phyloP scores from a whole-genome alignment of 331 rosid species.

The Malus hybrid region DNA sequence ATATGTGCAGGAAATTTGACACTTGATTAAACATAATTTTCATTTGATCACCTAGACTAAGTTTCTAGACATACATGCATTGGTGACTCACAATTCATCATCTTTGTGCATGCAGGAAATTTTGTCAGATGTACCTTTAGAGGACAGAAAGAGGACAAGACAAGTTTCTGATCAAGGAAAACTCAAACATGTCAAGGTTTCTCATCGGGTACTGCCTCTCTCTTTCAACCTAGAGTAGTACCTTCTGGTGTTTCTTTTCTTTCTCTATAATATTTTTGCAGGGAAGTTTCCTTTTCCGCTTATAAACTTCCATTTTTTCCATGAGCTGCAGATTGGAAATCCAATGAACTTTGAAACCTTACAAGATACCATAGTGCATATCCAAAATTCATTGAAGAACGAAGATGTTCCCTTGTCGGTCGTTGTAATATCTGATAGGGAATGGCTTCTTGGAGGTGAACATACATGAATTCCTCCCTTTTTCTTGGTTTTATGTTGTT shows the following conservation, averaged over 20 bases:
- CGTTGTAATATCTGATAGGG: slow-evolving; percentile 77
- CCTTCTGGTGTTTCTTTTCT: slow-evolving; percentile 2
- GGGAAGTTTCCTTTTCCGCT: neutral
- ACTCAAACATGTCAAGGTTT: slow-evolving; percentile 66
- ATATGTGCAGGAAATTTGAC: neutral
- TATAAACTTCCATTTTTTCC: neutral
- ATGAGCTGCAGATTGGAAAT: slow-evolving; percentile 59
- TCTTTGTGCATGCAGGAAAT: slow-evolving; percentile 56
- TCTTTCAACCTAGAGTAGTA: slow-evolving; percentile 11
- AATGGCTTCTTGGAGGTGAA: slow-evolving; percentile 83
- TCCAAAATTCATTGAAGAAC: slow-evolving; percentile 47
- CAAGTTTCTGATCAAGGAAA: slow-evolving; percentile 34
- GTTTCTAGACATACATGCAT: neutral
- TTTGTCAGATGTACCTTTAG: slow-evolving; percentile 63
- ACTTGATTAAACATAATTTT: slow-evolving; percentile 4
- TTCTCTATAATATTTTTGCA: neutral
- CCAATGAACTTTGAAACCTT: slow-evolving; percentile 82
- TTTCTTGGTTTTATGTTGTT: neutral
- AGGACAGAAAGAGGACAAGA: slow-evolving; percentile 51
- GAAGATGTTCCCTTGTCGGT: slow-evolving; percentile 62
- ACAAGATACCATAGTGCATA: slow-evolving; percentile 54
- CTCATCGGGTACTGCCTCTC: slow-evolving; percentile 62
- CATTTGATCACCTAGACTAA: neutral
- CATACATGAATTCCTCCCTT: neutral
- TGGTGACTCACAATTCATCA: slow-evolving; percentile 5